Percentiles rank a stretch among this genome's conserved stretches.
These are phyloP conservation scores for Coemansia asiatica DNA, from an alignment of 192 early-diverging fungal species.

Conservation along the genomic window DNA sequence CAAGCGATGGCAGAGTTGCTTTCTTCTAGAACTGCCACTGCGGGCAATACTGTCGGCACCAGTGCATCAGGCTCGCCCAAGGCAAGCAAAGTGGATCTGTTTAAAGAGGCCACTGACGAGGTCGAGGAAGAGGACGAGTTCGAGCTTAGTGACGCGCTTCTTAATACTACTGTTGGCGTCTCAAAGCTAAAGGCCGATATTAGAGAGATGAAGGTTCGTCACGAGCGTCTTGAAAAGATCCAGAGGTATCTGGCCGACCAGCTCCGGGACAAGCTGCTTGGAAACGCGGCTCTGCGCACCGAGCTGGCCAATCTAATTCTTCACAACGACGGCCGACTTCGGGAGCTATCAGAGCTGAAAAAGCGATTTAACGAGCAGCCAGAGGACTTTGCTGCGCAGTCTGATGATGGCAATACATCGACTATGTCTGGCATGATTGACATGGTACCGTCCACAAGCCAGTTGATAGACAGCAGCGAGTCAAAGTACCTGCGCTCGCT, in stretches of 20 bases:
- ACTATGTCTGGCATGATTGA: constrained; percentile 32
- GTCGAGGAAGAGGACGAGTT: neutral
- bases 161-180: constrained; percentile 9
- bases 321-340: constrained; percentile 34
- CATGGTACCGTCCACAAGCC: constrained; percentile 39
- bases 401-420: constrained; percentile 32
- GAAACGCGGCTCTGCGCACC: constrained; percentile 36
- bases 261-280: constrained; percentile 30
- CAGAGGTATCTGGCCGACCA: constrained; percentile 31
- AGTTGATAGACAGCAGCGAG: constrained; percentile 38
- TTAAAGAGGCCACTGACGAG: neutral
- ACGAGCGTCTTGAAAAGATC: constrained; percentile 25
- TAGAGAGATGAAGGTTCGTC: constrained; percentile 15
- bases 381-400: constrained; percentile 5
- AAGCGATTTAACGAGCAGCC: neutral
- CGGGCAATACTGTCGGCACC: neutral
- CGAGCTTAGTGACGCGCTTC: neutral
- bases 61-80: constrained; percentile 18
- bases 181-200: constrained; percentile 18
- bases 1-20: constrained; percentile 4
- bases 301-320: constrained; percentile 31
- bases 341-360: constrained; percentile 27
- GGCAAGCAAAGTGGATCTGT: constrained; percentile 10
- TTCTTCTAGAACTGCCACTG: neutral
- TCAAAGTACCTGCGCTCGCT: constrained; percentile 24